Percentiles rank a stretch among this genome's conserved stretches.
These are phyloP conservation scores for Talaromyces piceae DNA, from an alignment of 2,329 filamentous ascomycete species.

Conservation along the genomic window DNA sequence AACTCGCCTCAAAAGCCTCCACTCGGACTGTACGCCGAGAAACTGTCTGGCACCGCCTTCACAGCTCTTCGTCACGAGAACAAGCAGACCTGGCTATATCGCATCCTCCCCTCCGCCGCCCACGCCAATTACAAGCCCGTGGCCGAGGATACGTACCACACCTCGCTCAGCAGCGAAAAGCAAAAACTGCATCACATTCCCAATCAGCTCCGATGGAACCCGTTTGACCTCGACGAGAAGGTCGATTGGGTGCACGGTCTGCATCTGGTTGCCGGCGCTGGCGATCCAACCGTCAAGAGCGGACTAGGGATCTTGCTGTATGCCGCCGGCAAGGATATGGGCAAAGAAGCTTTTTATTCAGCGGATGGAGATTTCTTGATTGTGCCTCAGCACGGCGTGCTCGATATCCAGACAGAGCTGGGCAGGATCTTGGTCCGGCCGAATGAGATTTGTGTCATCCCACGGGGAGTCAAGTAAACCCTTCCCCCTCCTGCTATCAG, in stretches of 20 bases:
- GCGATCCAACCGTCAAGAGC: constrained; percentile 69
- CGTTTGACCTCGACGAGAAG: constrained; percentile 63
- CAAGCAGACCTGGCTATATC: constrained; percentile 66
- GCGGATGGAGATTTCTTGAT: constrained; percentile 74
- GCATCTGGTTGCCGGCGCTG: constrained; percentile 68
- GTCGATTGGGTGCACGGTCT: constrained; percentile 63
- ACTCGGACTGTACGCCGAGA: constrained; percentile 74
- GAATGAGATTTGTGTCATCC: constrained; percentile 70
- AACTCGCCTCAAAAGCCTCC: constrained; percentile 79
- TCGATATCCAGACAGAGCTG: constrained; percentile 72
- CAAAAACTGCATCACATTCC: constrained; percentile 63
- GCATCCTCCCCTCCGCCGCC: constrained; percentile 57
- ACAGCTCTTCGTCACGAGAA: constrained; percentile 62
- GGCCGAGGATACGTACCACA: constrained; percentile 41
- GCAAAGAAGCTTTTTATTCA: constrained; percentile 72
- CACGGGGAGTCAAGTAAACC: constrained; percentile 55
- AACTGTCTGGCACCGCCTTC: constrained; percentile 65
- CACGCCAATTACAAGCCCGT: constrained; percentile 46
- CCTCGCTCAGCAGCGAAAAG: constrained; percentile 30
- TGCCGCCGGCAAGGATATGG: constrained; percentile 71
- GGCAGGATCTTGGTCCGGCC: constrained; percentile 68
- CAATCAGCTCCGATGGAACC: constrained; percentile 75
- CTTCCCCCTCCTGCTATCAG: neutral
- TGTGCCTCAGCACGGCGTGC: constrained; percentile 63
- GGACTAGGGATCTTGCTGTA: constrained; percentile 77